Conservation (phyloP, 495 filamentous ascomycete genomes). For the Podospora pseudopauciseta region DNA sequence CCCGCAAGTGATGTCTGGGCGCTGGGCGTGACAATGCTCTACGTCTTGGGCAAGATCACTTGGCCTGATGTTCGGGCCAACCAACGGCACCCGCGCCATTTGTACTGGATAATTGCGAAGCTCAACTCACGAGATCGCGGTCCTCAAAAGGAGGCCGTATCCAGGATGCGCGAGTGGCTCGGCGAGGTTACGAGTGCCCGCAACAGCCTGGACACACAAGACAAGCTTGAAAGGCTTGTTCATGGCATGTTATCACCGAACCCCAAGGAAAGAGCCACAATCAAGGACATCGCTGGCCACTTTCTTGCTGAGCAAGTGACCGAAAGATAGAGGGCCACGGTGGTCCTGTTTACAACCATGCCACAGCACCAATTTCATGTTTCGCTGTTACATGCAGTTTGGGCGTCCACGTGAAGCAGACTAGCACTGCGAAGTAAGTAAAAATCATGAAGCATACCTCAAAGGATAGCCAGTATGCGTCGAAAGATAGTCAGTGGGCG, state of each 20-base stretch:
- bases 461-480: too few species aligned
- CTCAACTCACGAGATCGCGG: conserved; percentile 33
- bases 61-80: conserved; percentile 46
- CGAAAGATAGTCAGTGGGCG: too few species aligned
- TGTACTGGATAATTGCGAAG: conserved; percentile 47
- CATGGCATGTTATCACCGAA: conserved; percentile 46
- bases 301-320: conserved; percentile 31
- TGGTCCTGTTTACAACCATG: too few species aligned
- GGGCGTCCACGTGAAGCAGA: background rate
- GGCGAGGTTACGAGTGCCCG: conserved; percentile 40
- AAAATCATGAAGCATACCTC: too few species aligned
- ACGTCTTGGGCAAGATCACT: conserved; percentile 44
- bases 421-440: too few species aligned
- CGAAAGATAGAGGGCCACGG: conserved; percentile 19
- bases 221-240: conserved; percentile 42
- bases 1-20: conserved; percentile 49
- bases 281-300: conserved; percentile 37
- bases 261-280: conserved; percentile 41
- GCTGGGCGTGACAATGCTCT: conserved; percentile 49
- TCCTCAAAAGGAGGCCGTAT: conserved; percentile 33
- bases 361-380: background rate
- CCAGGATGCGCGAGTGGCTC: conserved; percentile 48
- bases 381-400: background rate
- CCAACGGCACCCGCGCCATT: conserved; percentile 38
- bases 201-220: conserved; percentile 32